Evolutionary conservation across 192 early-diverging fungal genomes (phyloP), one percentile per base, ranked within the genome.

Genomic region (Backusella australiensis): DNA sequence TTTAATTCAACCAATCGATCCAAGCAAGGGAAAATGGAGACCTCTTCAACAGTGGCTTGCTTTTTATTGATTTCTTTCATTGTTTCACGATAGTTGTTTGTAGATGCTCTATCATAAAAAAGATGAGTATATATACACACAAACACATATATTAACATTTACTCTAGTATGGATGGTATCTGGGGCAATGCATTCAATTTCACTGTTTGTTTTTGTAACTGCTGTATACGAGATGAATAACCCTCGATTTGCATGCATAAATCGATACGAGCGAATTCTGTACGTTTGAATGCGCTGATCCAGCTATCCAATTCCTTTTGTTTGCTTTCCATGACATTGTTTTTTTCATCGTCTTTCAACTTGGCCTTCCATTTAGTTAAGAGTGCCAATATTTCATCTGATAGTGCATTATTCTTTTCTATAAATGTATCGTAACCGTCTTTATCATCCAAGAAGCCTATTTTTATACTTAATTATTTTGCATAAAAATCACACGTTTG

Each of bases 121-220:
- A 39, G n/a, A 69, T 38, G 11, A 9, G n/a, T 69, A 11, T 38
- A 23, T 21, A 41, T 38, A 36, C 8, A 39, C 4, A 29, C 0
- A 38, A 38, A 19, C 2, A 67, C 1, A 39, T 14, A n/a, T 1
- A 17, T 4, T 2, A n/a, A n/a, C 0, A 32, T 9, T 69, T 69
- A 69, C 68, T 69, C 36, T 41, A 69, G 12, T 23, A 69, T 69
- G 21, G 68, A 38, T 69, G 38, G 68, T 38, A 69, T 69, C 11
- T 69, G 68, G 21, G 68, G 68, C 23, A 69, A 69, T 21, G 68
- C 12, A 23, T 69, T 69, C 29, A 69, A 14, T 36, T 21, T 69
- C 21, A 12, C 39, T 21, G 68, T 69, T 41, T 69, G 35, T 12
- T 39, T 35, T 14, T 69, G 17, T 21, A 69, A 69, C 12, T 35